Percentiles rank a stretch among this genome's conserved stretches.
Conservation (phyloP, 169 alveolate genomes). For the Perkinsus olseni region DNA sequence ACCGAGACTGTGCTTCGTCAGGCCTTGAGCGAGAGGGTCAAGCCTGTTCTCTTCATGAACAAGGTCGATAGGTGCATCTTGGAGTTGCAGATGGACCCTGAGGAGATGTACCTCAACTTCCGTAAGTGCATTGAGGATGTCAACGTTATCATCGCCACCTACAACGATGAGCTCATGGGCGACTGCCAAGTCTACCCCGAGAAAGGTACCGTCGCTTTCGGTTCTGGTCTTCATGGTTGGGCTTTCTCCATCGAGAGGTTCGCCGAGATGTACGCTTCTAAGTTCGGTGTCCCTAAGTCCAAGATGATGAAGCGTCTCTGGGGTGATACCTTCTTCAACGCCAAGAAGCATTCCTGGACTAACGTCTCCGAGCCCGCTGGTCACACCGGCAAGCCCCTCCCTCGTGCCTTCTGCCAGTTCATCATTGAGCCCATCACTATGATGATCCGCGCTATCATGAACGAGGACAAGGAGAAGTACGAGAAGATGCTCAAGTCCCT, state of each 20-base stretch:
- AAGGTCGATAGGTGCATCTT: constrained; percentile 95
- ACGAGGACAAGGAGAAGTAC: constrained; percentile 81
- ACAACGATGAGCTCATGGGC: constrained; percentile 90
- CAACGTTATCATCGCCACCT: constrained; percentile 93
- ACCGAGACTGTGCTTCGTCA: constrained; percentile 98
- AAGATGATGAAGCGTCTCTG: constrained; percentile 95
- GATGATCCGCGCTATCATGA: constrained; percentile 82
- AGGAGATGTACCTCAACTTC: constrained; percentile 93
- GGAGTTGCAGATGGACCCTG: constrained; percentile 95
- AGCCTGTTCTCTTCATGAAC: constrained; percentile 97
- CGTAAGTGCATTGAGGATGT: constrained; percentile 91
- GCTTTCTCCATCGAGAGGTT: constrained; percentile 94
- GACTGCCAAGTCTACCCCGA: constrained; percentile 91
- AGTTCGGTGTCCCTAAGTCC: constrained; percentile 85
- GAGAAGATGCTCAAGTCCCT: constrained; percentile 80
- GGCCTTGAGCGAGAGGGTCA: constrained; percentile 94
- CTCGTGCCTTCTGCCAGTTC: constrained; percentile 93
- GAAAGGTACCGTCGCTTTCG: constrained; percentile 96
- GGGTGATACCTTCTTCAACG: constrained; percentile 97
- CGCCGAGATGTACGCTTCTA: constrained; percentile 90
- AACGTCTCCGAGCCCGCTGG: constrained; percentile 57
- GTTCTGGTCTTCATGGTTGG: constrained; percentile 98
- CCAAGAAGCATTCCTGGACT: constrained; percentile 89
- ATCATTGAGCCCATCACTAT: constrained; percentile 96
- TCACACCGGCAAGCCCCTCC: constrained; percentile 49